Evolutionary conservation across 1,139 yeast species (phyloP).

Genomic region (Hanseniaspora gamundiae): DNA sequence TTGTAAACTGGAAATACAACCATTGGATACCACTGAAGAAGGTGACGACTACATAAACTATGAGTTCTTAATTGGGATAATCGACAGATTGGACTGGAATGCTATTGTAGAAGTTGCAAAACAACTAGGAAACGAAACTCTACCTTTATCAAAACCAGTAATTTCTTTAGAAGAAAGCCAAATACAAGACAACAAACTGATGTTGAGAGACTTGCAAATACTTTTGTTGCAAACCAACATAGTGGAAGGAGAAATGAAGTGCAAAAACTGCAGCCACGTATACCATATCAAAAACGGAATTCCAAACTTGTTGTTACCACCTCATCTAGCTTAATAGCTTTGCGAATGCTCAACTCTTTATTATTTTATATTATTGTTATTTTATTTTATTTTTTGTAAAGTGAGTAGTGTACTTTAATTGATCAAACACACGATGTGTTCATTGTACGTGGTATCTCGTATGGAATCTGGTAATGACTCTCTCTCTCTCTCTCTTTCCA

Average conservation of each 20-base stretch:
- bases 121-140: constrained; percentile 52
- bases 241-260: constrained; percentile 76
- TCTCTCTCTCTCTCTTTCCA: too few species aligned
- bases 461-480: too few species aligned
- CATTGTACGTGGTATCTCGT: too few species aligned
- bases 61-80: constrained; percentile 62
- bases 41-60: constrained; percentile 34
- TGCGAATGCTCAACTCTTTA: not conserved
- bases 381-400: too few species aligned
- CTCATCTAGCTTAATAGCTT: constrained; percentile 52
- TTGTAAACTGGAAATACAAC: constrained; percentile 60
- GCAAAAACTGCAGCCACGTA: constrained; percentile 75
- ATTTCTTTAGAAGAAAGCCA: constrained; percentile 16
- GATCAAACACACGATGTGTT: too few species aligned
- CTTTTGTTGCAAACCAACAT: constrained; percentile 79
- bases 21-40: constrained; percentile 17
- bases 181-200: constrained; percentile 32
- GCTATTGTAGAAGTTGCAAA: constrained; percentile 68
- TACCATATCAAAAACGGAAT: constrained; percentile 87
- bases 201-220: constrained; percentile 64
- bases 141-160: constrained; percentile 47
- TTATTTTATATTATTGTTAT: not conserved
- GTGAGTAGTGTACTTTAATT: too few species aligned
- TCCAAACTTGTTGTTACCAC: constrained; percentile 89
- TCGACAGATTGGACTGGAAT: constrained; percentile 79